Evolutionary conservation across 805 yeast genomes (phyloP).

Genomic region (Blastobotrys mokoenaii): DNA sequence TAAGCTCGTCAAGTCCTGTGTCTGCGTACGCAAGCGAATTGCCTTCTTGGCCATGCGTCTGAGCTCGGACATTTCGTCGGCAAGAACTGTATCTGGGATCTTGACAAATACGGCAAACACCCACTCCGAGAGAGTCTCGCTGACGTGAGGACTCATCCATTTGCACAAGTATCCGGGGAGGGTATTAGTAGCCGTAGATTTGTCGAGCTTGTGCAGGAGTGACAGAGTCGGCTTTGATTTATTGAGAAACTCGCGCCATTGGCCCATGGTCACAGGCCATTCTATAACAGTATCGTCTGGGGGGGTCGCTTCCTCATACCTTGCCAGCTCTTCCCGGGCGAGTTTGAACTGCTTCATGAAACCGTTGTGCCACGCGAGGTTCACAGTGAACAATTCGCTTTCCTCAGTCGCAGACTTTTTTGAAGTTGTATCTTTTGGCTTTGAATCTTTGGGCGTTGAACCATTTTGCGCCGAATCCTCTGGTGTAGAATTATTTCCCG

Average conservation of each 20-base stretch:
- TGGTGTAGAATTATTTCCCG: neutral
- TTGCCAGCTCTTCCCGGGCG: conserved; percentile 3
- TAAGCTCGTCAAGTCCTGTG: conserved; percentile 9
- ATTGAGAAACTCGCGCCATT: conserved; percentile 37
- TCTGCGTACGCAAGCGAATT: conserved; percentile 12
- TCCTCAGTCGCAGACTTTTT: neutral
- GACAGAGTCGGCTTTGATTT: conserved; percentile 28
- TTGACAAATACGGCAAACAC: conserved; percentile 32
- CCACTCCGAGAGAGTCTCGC: conserved; percentile 27
- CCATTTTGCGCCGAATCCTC: neutral
- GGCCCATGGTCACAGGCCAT: conserved; percentile 31
- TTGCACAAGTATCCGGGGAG: too few relatives aligned
- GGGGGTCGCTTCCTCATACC: neutral
- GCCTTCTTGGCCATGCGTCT: conserved; percentile 35
- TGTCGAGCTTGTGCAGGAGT: too few relatives aligned
- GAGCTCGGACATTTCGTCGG: conserved; percentile 34
- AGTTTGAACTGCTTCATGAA: conserved; percentile 7
- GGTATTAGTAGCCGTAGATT: too few relatives aligned
- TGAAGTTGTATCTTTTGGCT: too few relatives aligned
- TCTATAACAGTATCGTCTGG: conserved; percentile 16
- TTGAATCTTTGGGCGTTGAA: neutral
- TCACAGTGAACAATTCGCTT: neutral
- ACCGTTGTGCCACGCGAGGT: conserved; percentile 11
- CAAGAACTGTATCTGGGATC: conserved; percentile 32
- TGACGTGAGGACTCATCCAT: too few relatives aligned